Evolutionary conservation across 768 basidiomycete species (phyloP).

Genomic region (Xerocomus brunneocitrinus): DNA sequence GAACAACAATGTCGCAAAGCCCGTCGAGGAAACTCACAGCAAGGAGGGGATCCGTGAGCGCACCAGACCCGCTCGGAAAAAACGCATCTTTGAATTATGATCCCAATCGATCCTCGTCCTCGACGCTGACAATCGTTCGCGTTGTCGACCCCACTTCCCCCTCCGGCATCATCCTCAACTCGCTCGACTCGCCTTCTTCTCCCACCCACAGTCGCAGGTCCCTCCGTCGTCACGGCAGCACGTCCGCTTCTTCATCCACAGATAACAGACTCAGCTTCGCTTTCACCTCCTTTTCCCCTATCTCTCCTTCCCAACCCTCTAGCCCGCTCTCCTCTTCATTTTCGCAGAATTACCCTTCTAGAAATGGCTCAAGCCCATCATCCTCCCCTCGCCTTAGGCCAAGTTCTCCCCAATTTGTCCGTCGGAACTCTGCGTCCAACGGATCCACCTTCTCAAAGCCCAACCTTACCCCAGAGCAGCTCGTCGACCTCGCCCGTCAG

Average conservation of each 20-base stretch:
- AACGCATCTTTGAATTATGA: conserved; percentile 51
- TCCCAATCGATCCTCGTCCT: conserved; percentile 52
- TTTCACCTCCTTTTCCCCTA: conserved; percentile 53
- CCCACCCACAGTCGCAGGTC: conserved; percentile 28
- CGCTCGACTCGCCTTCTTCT: conserved; percentile 23
- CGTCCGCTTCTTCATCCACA: conserved; percentile 24
- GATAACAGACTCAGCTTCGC: conserved; percentile 56
- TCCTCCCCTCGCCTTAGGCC: conserved; percentile 45
- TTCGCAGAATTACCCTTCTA: conserved; percentile 30
- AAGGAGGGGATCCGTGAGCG: conserved; percentile 65
- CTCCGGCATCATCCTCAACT: conserved; percentile 15
- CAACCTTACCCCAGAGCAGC: conserved; percentile 65
- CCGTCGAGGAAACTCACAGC: conserved; percentile 37
- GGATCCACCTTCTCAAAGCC: conserved; percentile 39
- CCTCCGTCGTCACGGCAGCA: conserved; percentile 30
- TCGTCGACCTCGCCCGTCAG: conserved; percentile 66
- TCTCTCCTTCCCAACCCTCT: conserved; percentile 18
- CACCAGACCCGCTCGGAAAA: conserved; percentile 62
- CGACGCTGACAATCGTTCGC: conserved; percentile 71
- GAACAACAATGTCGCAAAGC: conserved; percentile 16
- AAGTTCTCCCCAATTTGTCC: conserved; percentile 39
- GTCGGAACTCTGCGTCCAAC: conserved; percentile 30
- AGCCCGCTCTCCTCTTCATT: conserved; percentile 21
- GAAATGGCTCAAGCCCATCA: conserved; percentile 30
- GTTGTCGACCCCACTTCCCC: conserved; percentile 39